Conservation (phyloP, 495 filamentous ascomycete genomes). For the Daldinia grandis region DNA sequence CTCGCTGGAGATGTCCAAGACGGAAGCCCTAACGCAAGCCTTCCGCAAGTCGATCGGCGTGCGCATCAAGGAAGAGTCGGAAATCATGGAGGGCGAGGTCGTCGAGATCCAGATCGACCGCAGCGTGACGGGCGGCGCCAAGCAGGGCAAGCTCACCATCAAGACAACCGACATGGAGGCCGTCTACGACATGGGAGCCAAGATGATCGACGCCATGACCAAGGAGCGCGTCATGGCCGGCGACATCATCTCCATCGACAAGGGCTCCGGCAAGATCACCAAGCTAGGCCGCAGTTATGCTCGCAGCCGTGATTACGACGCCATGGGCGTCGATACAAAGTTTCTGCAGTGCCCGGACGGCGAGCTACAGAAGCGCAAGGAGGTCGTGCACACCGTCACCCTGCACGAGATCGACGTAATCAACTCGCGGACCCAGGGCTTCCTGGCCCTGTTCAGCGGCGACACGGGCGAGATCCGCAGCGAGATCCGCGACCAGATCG, state of each 20-base stretch:
- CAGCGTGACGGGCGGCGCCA: constrained; percentile 93
- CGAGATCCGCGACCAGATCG: constrained; percentile 98
- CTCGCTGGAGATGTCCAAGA: constrained; percentile 98
- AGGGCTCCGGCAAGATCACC: constrained; percentile 95
- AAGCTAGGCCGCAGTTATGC: constrained; percentile 95
- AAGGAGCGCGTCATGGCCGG: constrained; percentile 99
- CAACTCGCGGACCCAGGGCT: constrained; percentile 96
- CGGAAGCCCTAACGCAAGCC: constrained; percentile 95
- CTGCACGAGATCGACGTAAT: constrained; percentile 99
- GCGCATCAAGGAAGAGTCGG: constrained; percentile 95
- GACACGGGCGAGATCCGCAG: constrained; percentile 98
- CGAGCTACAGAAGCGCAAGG: constrained; percentile 95
- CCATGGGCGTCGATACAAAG: constrained; percentile 98
- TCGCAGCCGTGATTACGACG: constrained; percentile 95
- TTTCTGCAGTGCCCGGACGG: constrained; percentile 99
- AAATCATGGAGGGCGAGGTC: constrained; percentile 98
- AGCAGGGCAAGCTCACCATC: constrained; percentile 98
- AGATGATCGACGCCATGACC: constrained; percentile 99
- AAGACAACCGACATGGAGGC: constrained; percentile 99
- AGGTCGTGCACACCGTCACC: constrained; percentile 95
- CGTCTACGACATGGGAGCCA: constrained; percentile 98
- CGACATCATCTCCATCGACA: constrained; percentile 98
- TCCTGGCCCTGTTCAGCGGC: constrained; percentile 93
- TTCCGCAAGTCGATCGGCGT: constrained; percentile 98
- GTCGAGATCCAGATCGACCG: constrained; percentile 99